Base-by-base conservation (phyloP, 2,329 filamentous ascomycete species). In the Elsinoe australis region DNA sequence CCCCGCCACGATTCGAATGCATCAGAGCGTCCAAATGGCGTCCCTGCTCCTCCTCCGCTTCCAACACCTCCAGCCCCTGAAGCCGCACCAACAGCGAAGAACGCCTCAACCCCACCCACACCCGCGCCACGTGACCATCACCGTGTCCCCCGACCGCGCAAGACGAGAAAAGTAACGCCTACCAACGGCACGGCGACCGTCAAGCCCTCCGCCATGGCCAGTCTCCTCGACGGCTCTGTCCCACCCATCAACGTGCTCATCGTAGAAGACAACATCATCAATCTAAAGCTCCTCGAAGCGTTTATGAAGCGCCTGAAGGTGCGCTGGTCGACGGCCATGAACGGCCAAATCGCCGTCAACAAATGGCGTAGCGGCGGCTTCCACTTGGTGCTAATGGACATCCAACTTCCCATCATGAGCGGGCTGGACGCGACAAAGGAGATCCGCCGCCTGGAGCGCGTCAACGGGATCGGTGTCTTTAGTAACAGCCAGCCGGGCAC, bases 211-310 rank as follows among this genome's bases (percentile, higher is more conserved):
- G 50, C 31, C 39, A 18, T 24, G 18, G 19, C 31, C 10, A 38
- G 39, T 38, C 74, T 86, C 58, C 75, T 94, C 21, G 87, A 90
- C 56, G 83, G 82, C 47, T 82, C 82, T 1, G 87, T 96, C 0
- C 92, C 92, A 5, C 90, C 92, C 1, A 96, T 98, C 69, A 96
- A 94, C 58, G 89, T 96, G 5, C 74, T 98, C 34, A 95, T 98
- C 52, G 92, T 98, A 10, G 92, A 98, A 70, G 92, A 98, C 69
- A 98, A 98, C 65, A 88, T 92, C 54, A 96, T 98, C 74, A 98
- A 96, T 62, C 72, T 96, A 56, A 86, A 87, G 60, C 80, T 98
- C 7, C 72, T 98, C 28, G 90, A 95, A 62, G 88, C 89, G 1
- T 94, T 98, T 61, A 90, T 96, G 74, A 95, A 95, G 69, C 77